Evolutionary conservation across 2,329 filamentous ascomycete genomes (phyloP).

Genomic region (Botrytis porri): DNA sequence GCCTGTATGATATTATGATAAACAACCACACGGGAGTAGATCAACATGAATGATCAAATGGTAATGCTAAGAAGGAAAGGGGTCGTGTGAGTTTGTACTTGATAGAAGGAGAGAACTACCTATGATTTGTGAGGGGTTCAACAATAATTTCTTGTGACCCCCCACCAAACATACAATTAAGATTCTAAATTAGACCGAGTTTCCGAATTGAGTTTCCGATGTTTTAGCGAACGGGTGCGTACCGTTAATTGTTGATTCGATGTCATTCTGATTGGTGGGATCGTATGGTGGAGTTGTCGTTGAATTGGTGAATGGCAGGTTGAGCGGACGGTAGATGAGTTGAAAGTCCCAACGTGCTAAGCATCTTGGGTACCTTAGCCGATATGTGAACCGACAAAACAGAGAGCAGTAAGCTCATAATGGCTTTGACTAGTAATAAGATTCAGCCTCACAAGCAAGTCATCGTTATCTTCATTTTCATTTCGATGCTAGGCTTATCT

Average conservation of each 20-base stretch:
- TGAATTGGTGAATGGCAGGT: background rate
- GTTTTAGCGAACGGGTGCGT: background rate
- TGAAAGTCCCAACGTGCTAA: background rate
- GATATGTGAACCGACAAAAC: background rate
- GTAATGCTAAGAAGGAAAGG: background rate
- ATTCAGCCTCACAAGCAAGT: background rate
- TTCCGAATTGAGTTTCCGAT: background rate
- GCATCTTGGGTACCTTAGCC: too few species aligned
- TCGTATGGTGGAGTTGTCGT: background rate
- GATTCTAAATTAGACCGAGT: slow-evolving; percentile 1
- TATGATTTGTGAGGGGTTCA: background rate
- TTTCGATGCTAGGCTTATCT: background rate
- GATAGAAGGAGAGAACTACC: background rate
- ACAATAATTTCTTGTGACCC: background rate
- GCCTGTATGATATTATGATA: background rate
- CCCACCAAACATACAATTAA: background rate
- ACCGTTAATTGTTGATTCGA: background rate
- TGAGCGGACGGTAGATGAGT: background rate
- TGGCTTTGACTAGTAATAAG: background rate
- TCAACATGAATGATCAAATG: background rate
- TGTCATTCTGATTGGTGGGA: background rate
- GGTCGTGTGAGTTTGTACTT: background rate
- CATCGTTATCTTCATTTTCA: background rate
- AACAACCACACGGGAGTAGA: background rate
- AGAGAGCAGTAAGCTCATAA: background rate